Evolutionary conservation across 2,329 filamentous ascomycete species (phyloP).

Genomic region (Didymella arachidicola): DNA sequence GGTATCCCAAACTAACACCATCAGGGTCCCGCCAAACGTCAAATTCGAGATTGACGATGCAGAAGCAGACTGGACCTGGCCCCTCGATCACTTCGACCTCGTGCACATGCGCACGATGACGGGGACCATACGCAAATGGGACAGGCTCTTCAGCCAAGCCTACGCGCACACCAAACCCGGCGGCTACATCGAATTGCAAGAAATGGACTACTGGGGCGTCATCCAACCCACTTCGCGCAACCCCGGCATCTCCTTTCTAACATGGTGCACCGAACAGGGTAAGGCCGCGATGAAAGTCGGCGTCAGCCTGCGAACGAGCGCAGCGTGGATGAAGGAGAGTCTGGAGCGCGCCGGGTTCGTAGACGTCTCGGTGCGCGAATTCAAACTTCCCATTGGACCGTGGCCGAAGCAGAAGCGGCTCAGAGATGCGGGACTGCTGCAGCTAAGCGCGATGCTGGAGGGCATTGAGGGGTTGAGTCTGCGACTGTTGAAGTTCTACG

Average conservation of each 20-base stretch:
- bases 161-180: constrained; percentile 52
- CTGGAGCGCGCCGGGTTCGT: constrained; percentile 33
- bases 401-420: constrained; percentile 33
- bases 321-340: constrained; percentile 31
- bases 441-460: constrained; percentile 41
- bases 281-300: constrained; percentile 34
- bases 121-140: constrained; percentile 63
- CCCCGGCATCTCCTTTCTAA: constrained; percentile 29
- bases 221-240: constrained; percentile 46
- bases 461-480: constrained; percentile 40
- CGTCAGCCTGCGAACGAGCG: constrained; percentile 27
- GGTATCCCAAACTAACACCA: neutral
- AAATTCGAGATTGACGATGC: constrained; percentile 44
- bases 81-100: constrained; percentile 62
- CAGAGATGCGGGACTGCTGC: constrained; percentile 35
- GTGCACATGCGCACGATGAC: constrained; percentile 62
- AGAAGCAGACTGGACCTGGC: constrained; percentile 47
- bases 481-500: constrained; percentile 33
- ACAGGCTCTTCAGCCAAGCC: constrained; percentile 57
- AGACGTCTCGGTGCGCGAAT: constrained; percentile 29
- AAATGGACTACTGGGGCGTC: constrained; percentile 41
- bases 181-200: constrained; percentile 42
- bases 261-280: constrained; percentile 33
- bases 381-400: constrained; percentile 34
- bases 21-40: constrained; percentile 36